Base-by-base conservation (phyloP, 495 filamentous ascomycete genomes). In the Penicillium malachiteum region DNA sequence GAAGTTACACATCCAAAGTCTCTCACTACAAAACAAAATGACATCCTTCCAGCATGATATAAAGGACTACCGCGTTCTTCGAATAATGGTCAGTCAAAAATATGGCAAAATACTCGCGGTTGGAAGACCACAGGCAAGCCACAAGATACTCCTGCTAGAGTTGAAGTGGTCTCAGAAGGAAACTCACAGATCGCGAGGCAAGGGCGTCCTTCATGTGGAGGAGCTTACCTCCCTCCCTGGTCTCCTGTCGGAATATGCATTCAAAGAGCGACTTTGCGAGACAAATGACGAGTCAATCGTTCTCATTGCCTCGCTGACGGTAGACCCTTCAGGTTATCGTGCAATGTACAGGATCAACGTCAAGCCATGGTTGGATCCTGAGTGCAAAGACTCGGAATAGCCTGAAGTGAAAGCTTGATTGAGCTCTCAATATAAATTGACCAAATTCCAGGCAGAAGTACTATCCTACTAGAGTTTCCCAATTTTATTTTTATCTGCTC, bases 11-110 rank as follows among this genome's bases (percentile, higher is more conserved):
- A 58, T 71, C 9, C 59, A 60, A 33, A 62, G 56, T 14, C 55
- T 74, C 0, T 41, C 30, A 0, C 26, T 7, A 9, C 42, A 52
- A 3, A 37, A 8, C 17, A 40, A 44, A 11, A 41, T 50, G 34
- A 37, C 34, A 37, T 11, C 54, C 17, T 58, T n/a, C 52, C 69
- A 17, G 59, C 41, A 14, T 37, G 53, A 53, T 14, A 60, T 72
- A n/a, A 50, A 56, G 9, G 66, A 66, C 17, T 70, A 70, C 30
- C 57, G 60, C 13, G 56, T 73, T 6, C n/a, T 64, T 3, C 63
- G 65, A 39, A 50, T 73, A 9, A 54, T 73, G 37, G 60, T 63
- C 34, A 58, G 63, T 35, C 34, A 45, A 18, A 42, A 46, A 13
- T 54, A 67, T 16, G 56, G 58, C 14, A 55, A 57, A 18, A 54